phyloP scores from a whole-genome alignment of 164 flowering plant species.

The Stephania yunnanensis region DNA sequence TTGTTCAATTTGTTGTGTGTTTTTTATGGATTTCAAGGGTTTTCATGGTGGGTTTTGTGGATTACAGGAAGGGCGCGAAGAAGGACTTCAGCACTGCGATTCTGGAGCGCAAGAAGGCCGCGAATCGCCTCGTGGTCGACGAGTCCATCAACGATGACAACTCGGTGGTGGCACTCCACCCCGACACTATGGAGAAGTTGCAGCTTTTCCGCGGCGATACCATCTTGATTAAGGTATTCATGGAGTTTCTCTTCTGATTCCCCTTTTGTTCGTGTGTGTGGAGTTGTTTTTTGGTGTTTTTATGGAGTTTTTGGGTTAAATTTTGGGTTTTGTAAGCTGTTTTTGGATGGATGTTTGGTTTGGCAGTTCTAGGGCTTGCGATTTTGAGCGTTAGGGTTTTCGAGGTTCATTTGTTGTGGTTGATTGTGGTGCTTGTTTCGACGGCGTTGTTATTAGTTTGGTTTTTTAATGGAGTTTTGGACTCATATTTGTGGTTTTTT shows the following conservation, averaged over 20 bases:
- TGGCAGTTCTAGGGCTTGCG: background rate
- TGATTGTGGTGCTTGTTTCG: background rate
- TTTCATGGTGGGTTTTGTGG: background rate
- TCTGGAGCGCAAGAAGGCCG: constrained; percentile 75
- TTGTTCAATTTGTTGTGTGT: background rate
- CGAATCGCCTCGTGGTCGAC: constrained; percentile 72
- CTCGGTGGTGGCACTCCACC: constrained; percentile 70
- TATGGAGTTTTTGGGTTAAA: background rate
- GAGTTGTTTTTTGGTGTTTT: background rate
- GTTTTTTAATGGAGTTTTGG: too few species aligned
- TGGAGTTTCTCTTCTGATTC: background rate
- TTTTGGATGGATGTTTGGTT: background rate
- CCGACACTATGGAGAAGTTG: constrained; percentile 79
- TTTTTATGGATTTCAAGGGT: constrained; percentile 4
- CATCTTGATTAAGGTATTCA: constrained; percentile 56
- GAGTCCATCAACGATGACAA: constrained; percentile 79
- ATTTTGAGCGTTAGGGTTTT: background rate
- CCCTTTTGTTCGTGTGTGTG: background rate
- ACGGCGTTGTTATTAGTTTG: too few species aligned
- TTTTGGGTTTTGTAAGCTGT: background rate
- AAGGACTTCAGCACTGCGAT: constrained; percentile 81
- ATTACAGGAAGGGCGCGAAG: constrained; percentile 55
- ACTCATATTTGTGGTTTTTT: too few species aligned
- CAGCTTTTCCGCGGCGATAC: constrained; percentile 86
- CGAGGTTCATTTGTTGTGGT: too few species aligned